A percentile compares a stretch with the other conserved stretches of the same genome.
These are phyloP conservation scores for Glaciozyma martinii DNA, from an alignment of 768 basidiomycete species.

Conservation along the genomic window DNA sequence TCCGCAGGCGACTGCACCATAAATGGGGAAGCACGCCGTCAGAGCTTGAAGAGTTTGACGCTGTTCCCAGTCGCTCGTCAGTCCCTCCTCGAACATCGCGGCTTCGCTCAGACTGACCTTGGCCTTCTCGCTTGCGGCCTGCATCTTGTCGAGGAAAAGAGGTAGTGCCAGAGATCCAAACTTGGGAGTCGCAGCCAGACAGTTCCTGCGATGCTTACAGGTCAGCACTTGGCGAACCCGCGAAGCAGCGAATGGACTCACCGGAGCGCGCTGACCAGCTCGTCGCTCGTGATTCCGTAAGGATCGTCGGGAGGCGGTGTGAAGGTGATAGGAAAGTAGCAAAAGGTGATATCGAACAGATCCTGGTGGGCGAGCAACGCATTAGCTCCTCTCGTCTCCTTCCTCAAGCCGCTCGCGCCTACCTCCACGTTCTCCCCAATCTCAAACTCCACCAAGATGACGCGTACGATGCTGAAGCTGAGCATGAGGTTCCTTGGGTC, in stretches of 20 bases:
- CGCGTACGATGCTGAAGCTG: slow-evolving; percentile 78
- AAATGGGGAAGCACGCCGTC: slow-evolving; percentile 67
- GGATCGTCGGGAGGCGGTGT: slow-evolving; percentile 87
- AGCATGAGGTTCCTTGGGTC: slow-evolving; percentile 88
- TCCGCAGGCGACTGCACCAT: slow-evolving; percentile 57
- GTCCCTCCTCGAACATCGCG: not conserved
- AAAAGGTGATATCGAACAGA: slow-evolving; percentile 89
- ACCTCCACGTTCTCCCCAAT: slow-evolving; percentile 68
- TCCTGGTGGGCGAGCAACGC: slow-evolving; percentile 46
- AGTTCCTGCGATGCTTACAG: slow-evolving; percentile 45
- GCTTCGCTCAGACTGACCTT: slow-evolving; percentile 52
- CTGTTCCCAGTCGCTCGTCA: slow-evolving; percentile 43
- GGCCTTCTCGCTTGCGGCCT: slow-evolving; percentile 64
- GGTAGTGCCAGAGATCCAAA: slow-evolving; percentile 80
- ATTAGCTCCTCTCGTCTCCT: not conserved
- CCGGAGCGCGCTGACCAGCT: slow-evolving; percentile 67
- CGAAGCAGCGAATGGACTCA: not conserved
- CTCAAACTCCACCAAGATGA: slow-evolving; percentile 81
- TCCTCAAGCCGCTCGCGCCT: slow-evolving; percentile 1
- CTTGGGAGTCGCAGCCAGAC: slow-evolving; percentile 65
- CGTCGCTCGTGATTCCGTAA: slow-evolving; percentile 80
- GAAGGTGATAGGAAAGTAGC: slow-evolving; percentile 98
- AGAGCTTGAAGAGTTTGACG: slow-evolving; percentile 77
- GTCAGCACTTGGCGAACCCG: slow-evolving; percentile 1
- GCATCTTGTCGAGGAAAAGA: slow-evolving; percentile 83